Conservation (phyloP, 2,329 filamentous ascomycete species). For the Ascochyta fabae region DNA sequence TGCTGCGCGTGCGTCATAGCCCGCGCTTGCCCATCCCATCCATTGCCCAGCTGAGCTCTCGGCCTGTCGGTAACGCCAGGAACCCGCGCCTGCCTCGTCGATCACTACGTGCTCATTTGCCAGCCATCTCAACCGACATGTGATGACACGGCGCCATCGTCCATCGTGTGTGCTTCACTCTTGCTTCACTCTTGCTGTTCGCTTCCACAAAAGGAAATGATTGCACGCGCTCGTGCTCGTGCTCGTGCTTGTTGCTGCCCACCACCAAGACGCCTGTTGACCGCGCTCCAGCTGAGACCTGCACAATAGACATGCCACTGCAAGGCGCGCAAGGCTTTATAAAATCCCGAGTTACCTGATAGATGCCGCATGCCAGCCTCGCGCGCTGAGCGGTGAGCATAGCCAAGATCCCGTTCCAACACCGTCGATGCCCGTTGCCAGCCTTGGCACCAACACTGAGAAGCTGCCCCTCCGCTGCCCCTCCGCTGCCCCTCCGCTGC, state of each 20-base stretch:
- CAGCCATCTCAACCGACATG: not conserved
- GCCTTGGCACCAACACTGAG: not conserved
- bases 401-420: not conserved
- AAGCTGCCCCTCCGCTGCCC: not conserved
- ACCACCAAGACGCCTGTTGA: not conserved
- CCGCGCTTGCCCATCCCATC: constrained; percentile 6
- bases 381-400: not conserved
- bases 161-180: not conserved
- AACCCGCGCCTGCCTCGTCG: constrained; percentile 9
- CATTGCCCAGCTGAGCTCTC: constrained; percentile 6
- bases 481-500: not conserved
- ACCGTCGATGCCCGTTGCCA: not conserved
- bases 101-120: constrained; percentile 5
- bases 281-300: not conserved
- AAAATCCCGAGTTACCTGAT: not conserved
- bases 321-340: constrained; percentile 1
- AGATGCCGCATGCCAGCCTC: not conserved
- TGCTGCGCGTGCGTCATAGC: constrained; percentile 16
- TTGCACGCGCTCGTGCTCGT: not conserved
- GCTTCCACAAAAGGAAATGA: not conserved
- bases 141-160: not conserved
- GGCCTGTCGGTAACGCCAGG: constrained; percentile 14
- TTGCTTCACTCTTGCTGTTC: not conserved
- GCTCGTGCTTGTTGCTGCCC: not conserved
- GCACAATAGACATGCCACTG: not conserved